A percentile compares a stretch with the other conserved stretches of the same genome.
Evolutionary conservation across 2,329 filamentous ascomycete species (phyloP).

Genomic region (Penicillium oxalicum): DNA sequence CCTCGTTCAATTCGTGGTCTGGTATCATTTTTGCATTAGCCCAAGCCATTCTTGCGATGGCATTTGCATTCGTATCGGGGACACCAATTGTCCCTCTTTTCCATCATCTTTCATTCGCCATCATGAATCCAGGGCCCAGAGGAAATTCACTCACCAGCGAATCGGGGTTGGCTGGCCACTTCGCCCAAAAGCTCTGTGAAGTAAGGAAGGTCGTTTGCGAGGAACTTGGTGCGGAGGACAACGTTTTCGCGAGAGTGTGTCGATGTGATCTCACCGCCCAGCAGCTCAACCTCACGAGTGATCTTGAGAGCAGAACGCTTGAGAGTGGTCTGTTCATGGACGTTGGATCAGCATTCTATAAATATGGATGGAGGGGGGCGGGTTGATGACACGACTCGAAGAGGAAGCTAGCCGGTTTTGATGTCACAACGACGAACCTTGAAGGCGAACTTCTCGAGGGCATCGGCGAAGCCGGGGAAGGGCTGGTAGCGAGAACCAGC

Average conservation of each 20-base stretch:
- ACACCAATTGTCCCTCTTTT: not conserved
- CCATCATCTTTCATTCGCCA: not conserved
- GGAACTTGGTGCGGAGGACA: slow-evolving; percentile 88
- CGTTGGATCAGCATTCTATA: slow-evolving; percentile 9
- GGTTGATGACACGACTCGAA: slow-evolving; percentile 16
- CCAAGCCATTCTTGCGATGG: not conserved
- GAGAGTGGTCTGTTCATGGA: slow-evolving; percentile 62
- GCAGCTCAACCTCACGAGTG: slow-evolving; percentile 87
- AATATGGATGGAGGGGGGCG: slow-evolving; percentile 3
- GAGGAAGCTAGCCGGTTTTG: not conserved
- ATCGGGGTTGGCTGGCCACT: slow-evolving; percentile 83
- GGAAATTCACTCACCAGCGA: slow-evolving; percentile 51
- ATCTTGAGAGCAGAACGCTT: slow-evolving; percentile 88
- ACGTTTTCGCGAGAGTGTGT: slow-evolving; percentile 92
- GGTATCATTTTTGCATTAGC: slow-evolving; percentile 1
- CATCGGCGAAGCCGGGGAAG: slow-evolving; percentile 80
- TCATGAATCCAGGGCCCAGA: not conserved
- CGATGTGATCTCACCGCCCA: slow-evolving; percentile 81
- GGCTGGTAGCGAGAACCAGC: slow-evolving; percentile 91
- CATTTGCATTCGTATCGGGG: too few relatives aligned
- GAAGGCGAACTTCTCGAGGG: slow-evolving; percentile 92
- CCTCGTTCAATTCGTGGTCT: slow-evolving; percentile 90
- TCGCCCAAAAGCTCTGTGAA: slow-evolving; percentile 94
- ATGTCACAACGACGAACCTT: slow-evolving; percentile 59
- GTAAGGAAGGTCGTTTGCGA: slow-evolving; percentile 92